These are phyloP conservation scores for Kwoniella shivajii DNA, from an alignment of 1,284 basidiomycete genomes.

Conservation along the genomic window DNA sequence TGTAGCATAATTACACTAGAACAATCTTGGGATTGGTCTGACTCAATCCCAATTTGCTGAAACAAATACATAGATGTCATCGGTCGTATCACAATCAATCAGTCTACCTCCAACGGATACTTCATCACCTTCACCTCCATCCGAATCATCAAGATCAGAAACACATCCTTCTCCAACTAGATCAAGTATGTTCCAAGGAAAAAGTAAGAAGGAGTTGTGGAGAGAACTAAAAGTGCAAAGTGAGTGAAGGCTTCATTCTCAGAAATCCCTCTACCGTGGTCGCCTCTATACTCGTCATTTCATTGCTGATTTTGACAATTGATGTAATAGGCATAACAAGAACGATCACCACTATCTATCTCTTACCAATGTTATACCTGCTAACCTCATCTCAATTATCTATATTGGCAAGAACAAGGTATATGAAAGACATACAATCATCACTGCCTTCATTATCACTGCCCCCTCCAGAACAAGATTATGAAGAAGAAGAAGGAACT, in stretches of 20 bases:
- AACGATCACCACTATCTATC: conserved; percentile 49
- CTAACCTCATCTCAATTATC: conserved; percentile 52
- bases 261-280: neutral
- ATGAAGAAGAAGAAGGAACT: conserved; percentile 9
- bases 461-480: neutral
- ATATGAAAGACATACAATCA: conserved; percentile 43
- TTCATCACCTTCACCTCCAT: conserved; percentile 32
- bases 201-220: conserved; percentile 53
- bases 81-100: conserved; percentile 46
- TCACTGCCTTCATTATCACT: conserved; percentile 14
- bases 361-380: conserved; percentile 50
- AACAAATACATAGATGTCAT: conserved; percentile 31
- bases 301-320: neutral
- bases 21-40: too few relatives aligned
- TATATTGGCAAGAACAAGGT: conserved; percentile 46
- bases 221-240: conserved; percentile 52
- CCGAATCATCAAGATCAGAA: conserved; percentile 1
- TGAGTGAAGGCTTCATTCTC: conserved; percentile 18
- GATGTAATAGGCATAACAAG: conserved; percentile 44
- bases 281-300: neutral
- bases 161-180: conserved; percentile 3
- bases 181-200: conserved; percentile 2
- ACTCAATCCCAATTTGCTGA: too few relatives aligned
- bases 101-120: conserved; percentile 49
- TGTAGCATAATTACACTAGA: too few relatives aligned